A percentile compares a stretch with the other conserved stretches of the same genome.
Evolutionary conservation across 108 stramenopile genomes (phyloP).

Genomic region (Discostella pseudostelligera): DNA sequence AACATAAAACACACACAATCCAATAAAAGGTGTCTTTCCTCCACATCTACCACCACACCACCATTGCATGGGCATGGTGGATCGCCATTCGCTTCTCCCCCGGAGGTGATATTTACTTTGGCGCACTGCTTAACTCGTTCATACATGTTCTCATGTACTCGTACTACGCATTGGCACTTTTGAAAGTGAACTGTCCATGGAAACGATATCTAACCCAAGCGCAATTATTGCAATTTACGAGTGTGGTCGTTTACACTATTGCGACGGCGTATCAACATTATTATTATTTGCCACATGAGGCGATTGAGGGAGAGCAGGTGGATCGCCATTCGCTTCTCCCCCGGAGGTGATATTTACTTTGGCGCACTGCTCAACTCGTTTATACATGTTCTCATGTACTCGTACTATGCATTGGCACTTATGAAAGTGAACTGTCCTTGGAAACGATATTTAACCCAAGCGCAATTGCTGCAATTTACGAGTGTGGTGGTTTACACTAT

Average conservation of each 20-base stretch:
- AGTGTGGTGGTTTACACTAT: constrained; percentile 81
- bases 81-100: constrained; percentile 77
- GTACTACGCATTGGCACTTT: constrained; percentile 88
- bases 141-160: constrained; percentile 99
- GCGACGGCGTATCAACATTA: constrained; percentile 45
- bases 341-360: constrained; percentile 96
- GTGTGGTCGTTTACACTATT: constrained; percentile 80
- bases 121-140: constrained; percentile 92
- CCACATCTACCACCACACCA: constrained; percentile 98
- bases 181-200: constrained; percentile 87
- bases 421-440: constrained; percentile 83
- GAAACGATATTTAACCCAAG: constrained; percentile 90
- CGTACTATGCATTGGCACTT: constrained; percentile 90
- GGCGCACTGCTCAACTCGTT: constrained; percentile 94
- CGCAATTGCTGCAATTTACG: constrained; percentile 97
- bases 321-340: constrained; percentile 76
- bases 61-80: constrained; percentile 96
- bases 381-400: constrained; percentile 99
- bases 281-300: constrained; percentile 29
- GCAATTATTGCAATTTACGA: constrained; percentile 96
- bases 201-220: constrained; percentile 90
- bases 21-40: constrained; percentile 92
- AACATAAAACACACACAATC: not conserved
- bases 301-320: constrained; percentile 56
- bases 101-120: constrained; percentile 97